phyloP scores from a whole-genome alignment of 306 rosid genomes.

The Mucuna pruriens region DNA sequence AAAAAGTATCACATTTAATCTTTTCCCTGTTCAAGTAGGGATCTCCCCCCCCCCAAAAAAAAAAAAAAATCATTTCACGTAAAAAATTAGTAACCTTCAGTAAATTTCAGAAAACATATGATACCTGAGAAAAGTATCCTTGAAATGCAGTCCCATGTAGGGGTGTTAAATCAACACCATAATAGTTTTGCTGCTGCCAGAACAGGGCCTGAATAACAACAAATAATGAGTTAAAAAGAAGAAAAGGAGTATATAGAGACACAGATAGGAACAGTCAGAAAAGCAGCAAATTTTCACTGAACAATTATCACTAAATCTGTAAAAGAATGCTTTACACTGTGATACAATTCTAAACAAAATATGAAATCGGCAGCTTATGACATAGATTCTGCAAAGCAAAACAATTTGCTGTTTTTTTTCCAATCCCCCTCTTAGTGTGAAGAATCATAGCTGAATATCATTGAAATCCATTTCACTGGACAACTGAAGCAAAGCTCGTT shows the following conservation, averaged over 20 bases:
- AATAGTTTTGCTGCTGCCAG: conserved; percentile 97
- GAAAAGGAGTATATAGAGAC: not conserved
- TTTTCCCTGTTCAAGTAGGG: not conserved
- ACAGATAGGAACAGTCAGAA: not conserved
- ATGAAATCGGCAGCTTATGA: not conserved
- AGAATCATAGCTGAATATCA: conserved; percentile 15
- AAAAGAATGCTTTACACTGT: not conserved
- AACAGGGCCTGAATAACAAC: conserved; percentile 67
- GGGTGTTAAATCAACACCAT: conserved; percentile 91
- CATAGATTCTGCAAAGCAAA: not conserved
- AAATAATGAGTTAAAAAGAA: conserved; percentile 13
- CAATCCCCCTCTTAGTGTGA: not conserved
- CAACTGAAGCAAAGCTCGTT: conserved; percentile 34
- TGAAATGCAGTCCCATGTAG: conserved; percentile 88
- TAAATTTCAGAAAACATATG: conserved; percentile 29
- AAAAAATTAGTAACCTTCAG: conserved; percentile 5
- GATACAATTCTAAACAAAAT: conserved; percentile 30
- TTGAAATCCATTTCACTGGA: conserved; percentile 21
- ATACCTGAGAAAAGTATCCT: conserved; percentile 94
- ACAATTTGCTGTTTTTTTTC: not conserved
- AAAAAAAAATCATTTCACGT: conserved; percentile 5
- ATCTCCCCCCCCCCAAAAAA: not conserved
- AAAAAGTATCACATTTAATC: not conserved
- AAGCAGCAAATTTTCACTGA: conserved; percentile 8
- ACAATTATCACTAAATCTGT: not conserved